These are phyloP conservation scores for Breynia disticha DNA, from an alignment of 441 rosid genomes.

Conservation along the genomic window DNA sequence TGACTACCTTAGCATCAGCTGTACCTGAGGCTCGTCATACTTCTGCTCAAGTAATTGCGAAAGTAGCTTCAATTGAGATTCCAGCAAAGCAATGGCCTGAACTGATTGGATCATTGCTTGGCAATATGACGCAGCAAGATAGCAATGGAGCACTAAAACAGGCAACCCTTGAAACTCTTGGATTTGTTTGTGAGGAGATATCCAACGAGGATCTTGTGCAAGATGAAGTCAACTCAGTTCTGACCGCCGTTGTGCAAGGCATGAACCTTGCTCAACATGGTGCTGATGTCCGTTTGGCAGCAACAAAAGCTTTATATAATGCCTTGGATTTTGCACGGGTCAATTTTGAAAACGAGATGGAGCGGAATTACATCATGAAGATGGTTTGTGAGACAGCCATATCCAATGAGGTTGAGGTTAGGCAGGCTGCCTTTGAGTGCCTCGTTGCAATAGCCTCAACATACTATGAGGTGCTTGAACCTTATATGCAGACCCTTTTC, in stretches of 20 bases:
- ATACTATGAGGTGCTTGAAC: conserved; percentile 72
- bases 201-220: conserved; percentile 71
- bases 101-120: conserved; percentile 57
- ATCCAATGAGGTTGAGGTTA: conserved; percentile 67
- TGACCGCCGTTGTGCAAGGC: not conserved
- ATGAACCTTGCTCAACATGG: not conserved
- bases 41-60: conserved; percentile 83
- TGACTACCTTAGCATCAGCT: conserved; percentile 62
- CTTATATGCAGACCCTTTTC: conserved; percentile 77
- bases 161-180: conserved; percentile 79
- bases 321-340: conserved; percentile 26
- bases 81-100: conserved; percentile 92
- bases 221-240: conserved; percentile 42
- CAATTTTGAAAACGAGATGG: conserved; percentile 88
- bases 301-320: not conserved
- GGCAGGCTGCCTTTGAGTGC: conserved; percentile 91
- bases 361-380: conserved; percentile 83
- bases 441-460: conserved; percentile 87
- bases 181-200: conserved; percentile 90
- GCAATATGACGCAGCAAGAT: conserved; percentile 68
- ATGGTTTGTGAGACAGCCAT: conserved; percentile 80
- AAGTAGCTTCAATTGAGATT: conserved; percentile 82
- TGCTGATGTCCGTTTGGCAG: not conserved
- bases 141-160: conserved; percentile 56
- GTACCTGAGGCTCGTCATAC: conserved; percentile 70